Percentiles rank a stretch among this genome's conserved stretches.
phyloP scores from a whole-genome alignment of 495 filamentous ascomycete species.

The Penicillium desertorum region DNA sequence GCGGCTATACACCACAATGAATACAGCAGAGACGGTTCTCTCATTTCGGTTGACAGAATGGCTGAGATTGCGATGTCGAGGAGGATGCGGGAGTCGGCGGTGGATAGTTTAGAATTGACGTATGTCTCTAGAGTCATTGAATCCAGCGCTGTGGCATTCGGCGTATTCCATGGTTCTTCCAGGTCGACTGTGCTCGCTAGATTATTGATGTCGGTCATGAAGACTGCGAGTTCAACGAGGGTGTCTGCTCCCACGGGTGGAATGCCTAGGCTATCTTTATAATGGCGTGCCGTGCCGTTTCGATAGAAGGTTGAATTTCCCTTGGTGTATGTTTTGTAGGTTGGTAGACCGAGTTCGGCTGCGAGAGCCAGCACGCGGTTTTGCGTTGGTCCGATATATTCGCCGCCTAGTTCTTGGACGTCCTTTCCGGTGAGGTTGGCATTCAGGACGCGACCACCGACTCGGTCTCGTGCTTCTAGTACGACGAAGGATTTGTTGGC shows the following conservation, averaged over 20 bases:
- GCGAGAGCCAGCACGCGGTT: slow-evolving; percentile 16
- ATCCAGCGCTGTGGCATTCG: slow-evolving; percentile 15
- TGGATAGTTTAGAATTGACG: background rate
- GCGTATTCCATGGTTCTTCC: slow-evolving; percentile 16
- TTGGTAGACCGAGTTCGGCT: slow-evolving; percentile 9
- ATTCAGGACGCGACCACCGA: slow-evolving; percentile 22
- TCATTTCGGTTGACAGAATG: slow-evolving; percentile 15
- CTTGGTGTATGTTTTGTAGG: slow-evolving; percentile 15
- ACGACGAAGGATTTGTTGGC: slow-evolving; percentile 19
- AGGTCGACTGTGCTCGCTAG: slow-evolving; percentile 15
- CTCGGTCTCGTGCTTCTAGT: slow-evolving; percentile 25
- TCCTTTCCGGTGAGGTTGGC: background rate
- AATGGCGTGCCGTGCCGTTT: slow-evolving; percentile 11
- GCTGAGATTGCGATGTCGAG: slow-evolving; percentile 7
- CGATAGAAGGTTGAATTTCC: slow-evolving; percentile 14
- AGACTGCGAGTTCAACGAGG: slow-evolving; percentile 12
- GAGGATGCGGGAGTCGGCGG: slow-evolving; percentile 11
- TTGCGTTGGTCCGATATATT: slow-evolving; percentile 22
- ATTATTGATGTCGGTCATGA: slow-evolving; percentile 7
- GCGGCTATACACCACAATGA: slow-evolving; percentile 23
- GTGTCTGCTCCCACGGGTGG: slow-evolving; percentile 7
- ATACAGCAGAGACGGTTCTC: slow-evolving; percentile 24
- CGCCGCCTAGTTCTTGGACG: slow-evolving; percentile 15
- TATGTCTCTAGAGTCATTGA: slow-evolving; percentile 15
- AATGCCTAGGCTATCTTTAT: slow-evolving; percentile 2